Evolutionary conservation across 805 yeast species (phyloP).

Genomic region (Lachancea meyersii): DNA sequence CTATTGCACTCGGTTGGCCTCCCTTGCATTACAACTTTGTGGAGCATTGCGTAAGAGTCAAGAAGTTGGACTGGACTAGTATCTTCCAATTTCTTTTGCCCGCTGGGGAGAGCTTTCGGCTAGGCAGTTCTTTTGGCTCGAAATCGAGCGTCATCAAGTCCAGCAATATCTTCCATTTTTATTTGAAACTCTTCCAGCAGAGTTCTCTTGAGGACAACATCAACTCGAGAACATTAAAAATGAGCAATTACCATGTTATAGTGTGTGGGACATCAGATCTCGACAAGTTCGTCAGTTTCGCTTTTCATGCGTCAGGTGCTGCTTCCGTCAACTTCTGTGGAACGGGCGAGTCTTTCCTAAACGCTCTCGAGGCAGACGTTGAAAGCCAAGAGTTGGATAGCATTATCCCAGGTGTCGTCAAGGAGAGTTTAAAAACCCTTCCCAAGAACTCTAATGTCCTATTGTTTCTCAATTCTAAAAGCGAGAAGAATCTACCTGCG

Average conservation of each 20-base stretch:
- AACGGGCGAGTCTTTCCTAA: not conserved
- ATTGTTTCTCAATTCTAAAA: constrained; percentile 19
- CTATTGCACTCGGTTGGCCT: constrained; percentile 83
- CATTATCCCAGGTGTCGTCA: not conserved
- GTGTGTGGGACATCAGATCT: constrained; percentile 30
- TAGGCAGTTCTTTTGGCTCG: constrained; percentile 20
- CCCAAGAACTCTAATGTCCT: constrained; percentile 9
- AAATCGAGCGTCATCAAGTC: constrained; percentile 38
- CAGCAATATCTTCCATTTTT: constrained; percentile 42
- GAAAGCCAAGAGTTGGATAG: not conserved
- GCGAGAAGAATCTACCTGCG: constrained; percentile 2
- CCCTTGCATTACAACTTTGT: constrained; percentile 56
- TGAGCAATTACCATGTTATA: constrained; percentile 34
- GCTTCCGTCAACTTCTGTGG: not conserved
- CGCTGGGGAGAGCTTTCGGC: constrained; percentile 56
- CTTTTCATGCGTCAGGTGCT: constrained; percentile 23
- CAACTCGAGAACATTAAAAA: constrained; percentile 10
- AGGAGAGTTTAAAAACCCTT: not conserved
- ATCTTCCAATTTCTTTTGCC: constrained; percentile 60
- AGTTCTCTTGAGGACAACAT: constrained; percentile 38
- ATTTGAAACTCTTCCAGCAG: constrained; percentile 33
- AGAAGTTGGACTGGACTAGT: constrained; percentile 10
- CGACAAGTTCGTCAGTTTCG: constrained; percentile 23
- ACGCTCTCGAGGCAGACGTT: not conserved
- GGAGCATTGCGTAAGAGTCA: constrained; percentile 38